Base-by-base conservation (phyloP, 768 basidiomycete genomes). In the Calocybe cyanea region DNA sequence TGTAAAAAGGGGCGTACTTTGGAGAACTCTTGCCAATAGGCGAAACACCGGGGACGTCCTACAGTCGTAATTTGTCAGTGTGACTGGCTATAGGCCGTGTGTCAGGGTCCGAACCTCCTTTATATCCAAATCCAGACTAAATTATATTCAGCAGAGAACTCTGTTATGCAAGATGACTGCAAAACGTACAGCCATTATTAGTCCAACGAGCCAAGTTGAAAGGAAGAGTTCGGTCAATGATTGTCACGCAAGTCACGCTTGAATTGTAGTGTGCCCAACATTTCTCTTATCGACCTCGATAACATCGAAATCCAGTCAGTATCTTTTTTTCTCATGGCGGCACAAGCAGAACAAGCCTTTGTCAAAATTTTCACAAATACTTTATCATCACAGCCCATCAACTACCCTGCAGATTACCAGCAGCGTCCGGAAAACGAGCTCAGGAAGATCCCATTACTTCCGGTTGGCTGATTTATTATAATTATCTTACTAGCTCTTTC, bases 11-110 rank as follows among this genome's bases (percentile, higher is more conserved):
- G 38, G 43, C 58, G 20, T 47, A 85, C 87, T 60, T 83, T 86
- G 54, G 81, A 75, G 68, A 90, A 87, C 64, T 93, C 89, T 59
- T 93, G 92, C 92, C 92, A 95, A 69, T 85, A 90, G 10, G 80
- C 73, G 65, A 93, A 93, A 67, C 93, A 96, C 58, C 89, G 78
- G 50, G 88, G 81, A 53, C 81, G 81, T 56, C 90, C 91, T 92
- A 47, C 30, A 43, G 24, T 31, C 10, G 38, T 7, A 19, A n/a
- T n/a, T n/a, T n/a, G n/a, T 33, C 25, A 41, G 20, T 38, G 36
- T 19, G 15, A 36, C 37, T 21, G 43, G 13, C 32, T 23, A 41
- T 31, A 18, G 19, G 25, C 7, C 11, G 15, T 10, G 36, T n/a
- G 28, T 30, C 23, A 20, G 21, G 25, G n/a, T n/a, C 45, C 63